Evolutionary conservation across 2,329 filamentous ascomycete genomes (phyloP), one percentile per base, ranked within the genome.

Genomic region (Cercospora nicotianae): DNA sequence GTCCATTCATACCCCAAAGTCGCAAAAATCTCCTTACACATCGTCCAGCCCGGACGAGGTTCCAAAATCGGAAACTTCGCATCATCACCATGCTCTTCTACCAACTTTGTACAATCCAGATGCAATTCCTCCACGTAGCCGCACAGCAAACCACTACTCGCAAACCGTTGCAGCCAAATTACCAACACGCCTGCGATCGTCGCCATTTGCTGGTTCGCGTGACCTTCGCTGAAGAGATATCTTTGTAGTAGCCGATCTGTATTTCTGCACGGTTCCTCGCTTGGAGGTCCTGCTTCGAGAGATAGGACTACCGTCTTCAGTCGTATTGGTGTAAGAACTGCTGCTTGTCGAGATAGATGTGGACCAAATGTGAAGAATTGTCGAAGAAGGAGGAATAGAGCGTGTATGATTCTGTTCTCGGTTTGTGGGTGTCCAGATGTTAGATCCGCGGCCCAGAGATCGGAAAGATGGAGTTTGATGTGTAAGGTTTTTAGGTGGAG

Each of bases 361-460:
- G 65, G 65, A 0, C 65, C 65, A 3, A 48, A 51, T 2, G 8
- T 16, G 26, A 51, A 63, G 42, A 59, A 63, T 31, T 58, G 51
- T 48, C 57, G 60, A 2, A 67, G 51, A 5, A 67, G 30, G 7
- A 30, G 13, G 53, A 48, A 59, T 13, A 67, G 3, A n/a, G 65
- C 31, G 3, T 61, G 65, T 7, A 67, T 10, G 60, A 67, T 60
- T 58, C 55, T 58, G 30, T 67, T 67, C 16, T 63, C 65, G 28
- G 33, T 31, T 9, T 36, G 12, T 6, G 60, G 53, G 7, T 28
- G 23, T 18, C 48, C 53, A 0, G 65, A 67, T 1, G 13, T 57
- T 2, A 67, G 42, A 10, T n/a, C 33, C 18, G 48, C 31, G 33
- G 63, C 60, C 26, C 51, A 60, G 23, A 60, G 31, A 26, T 67